Evolutionary conservation across 768 basidiomycete species (phyloP).

Genomic region (Boletales sp.): DNA sequence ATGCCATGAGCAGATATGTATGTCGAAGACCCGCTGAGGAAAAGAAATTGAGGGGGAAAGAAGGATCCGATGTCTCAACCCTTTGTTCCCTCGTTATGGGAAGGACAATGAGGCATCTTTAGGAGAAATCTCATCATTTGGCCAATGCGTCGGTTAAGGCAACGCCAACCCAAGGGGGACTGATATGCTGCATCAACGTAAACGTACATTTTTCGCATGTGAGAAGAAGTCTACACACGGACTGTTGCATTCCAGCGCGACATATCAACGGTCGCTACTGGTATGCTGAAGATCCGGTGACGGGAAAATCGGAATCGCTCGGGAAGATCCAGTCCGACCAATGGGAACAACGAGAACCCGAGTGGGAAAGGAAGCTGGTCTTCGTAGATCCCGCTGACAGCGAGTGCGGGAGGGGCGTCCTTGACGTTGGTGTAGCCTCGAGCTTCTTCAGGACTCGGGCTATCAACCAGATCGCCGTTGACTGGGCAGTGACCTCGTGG

Average conservation of each 20-base stretch:
- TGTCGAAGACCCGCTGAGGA: constrained; percentile 15
- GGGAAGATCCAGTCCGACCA: constrained; percentile 17
- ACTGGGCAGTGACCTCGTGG: background rate
- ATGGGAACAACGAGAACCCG: constrained; percentile 9
- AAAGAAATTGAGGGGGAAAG: constrained; percentile 3
- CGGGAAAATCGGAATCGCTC: constrained; percentile 13
- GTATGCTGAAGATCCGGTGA: constrained; percentile 20
- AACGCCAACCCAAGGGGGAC: too few species aligned
- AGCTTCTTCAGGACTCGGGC: too few species aligned
- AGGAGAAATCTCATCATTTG: constrained; percentile 17
- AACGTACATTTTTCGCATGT: constrained; percentile 16
- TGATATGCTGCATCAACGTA: constrained; percentile 17
- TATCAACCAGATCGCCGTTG: too few species aligned
- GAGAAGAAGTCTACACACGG: constrained; percentile 4
- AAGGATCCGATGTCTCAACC: constrained; percentile 17
- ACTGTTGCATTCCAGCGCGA: constrained; percentile 6
- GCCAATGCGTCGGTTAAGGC: constrained; percentile 14
- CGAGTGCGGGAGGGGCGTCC: too few species aligned
- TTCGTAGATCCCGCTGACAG: constrained; percentile 1
- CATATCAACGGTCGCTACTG: too few species aligned
- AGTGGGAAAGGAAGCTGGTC: background rate
- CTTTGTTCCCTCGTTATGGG: constrained; percentile 31
- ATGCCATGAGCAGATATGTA: constrained; percentile 12
- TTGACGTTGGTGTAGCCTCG: background rate
- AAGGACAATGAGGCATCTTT: constrained; percentile 27